Evolutionary conservation across 352 stramenopile species (phyloP), one percentile per base, ranked within the genome.

Genomic region (Pythium angustatum): DNA sequence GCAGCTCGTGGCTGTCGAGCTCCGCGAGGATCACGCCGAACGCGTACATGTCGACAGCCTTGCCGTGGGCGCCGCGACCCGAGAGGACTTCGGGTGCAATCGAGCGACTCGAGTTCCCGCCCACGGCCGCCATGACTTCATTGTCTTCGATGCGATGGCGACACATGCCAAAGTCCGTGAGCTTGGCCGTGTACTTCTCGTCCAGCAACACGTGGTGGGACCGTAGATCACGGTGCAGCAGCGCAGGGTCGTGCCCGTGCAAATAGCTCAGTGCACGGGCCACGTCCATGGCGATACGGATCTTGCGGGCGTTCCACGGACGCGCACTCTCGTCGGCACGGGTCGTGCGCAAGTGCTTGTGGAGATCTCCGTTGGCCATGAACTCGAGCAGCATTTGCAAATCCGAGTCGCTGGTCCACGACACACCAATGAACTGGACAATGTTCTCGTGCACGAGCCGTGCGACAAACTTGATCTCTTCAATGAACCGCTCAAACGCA

Each of bases 401-500:
- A 48, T 94, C 74, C 47, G 70, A 49, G 36, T 83, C 52, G 38
- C 47, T 74, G 0, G 74, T 77, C 83, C 84, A 94, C 22, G 82
- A 81, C 4, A 91, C 81, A 8, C 88, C 88, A n/a, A 93, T 66
- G 41, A 96, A 89, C 21, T 80, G 68, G 17, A 96, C 66, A 22
- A 96, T 92, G 55, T 91, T 91, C 8, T 83, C 79, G 41, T 96
- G 87, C 12, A 76, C 71, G 17, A 95, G 51, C 0, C 71, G 70
- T 2, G 68, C 78, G 22, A 93, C 67, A 49, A 91, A 79, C 34
- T 77, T 77, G 49, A 96, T 88, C 30, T 94, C 85, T 14, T 76
- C 72, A 14, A 91, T 56, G 58, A 96, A 94, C 24, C 34, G 65
- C 66, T 41, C 14, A 58, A 67, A 73, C n/a, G 28, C 30, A 15